Base-by-base conservation (phyloP, 148 eudicot species). In the Bassia scoparia region DNA sequence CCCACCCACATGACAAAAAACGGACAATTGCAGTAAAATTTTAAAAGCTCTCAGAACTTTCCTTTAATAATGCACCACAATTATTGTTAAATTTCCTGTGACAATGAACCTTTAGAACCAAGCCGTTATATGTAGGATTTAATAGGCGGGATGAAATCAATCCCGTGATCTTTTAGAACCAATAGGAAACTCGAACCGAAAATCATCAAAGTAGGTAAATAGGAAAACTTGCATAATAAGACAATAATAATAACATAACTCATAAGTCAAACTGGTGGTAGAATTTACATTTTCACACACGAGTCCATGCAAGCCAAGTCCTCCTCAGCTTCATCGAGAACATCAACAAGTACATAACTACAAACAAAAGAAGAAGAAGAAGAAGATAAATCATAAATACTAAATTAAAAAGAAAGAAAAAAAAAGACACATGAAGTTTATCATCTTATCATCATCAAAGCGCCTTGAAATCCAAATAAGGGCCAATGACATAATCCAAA, bases 281-380 rank as follows among this genome's bases (percentile, higher is more conserved):
- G 61, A 79, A 74, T 74, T 60, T 79, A 79, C 81, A 79, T 68
- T 41, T n/a, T 79, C 78, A 79, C 81, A 74, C 61, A 14, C 67
- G 73, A 78, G 69, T 59, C 74, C 71, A n/a, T n/a, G 24, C 69
- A 66, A 67, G 24, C 44, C 52, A 50, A 34, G 29, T 33, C 71
- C 70, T 63, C n/a, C 48, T 63, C 46, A 63, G 67, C 29, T 66
- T 66, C 69, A 43, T 66, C n/a, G 72, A 69, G 60, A 49, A 50
- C 30, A 17, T 29, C 8, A 1, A 17, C 37, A 29, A 72, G 44
- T 72, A 48, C 76, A 73, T 49, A 62, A 64, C 23, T 35, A 61
- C 70, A 55, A 46, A 70, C 69, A 76, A 24, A 3, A 29, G n/a
- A n/a, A n/a, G n/a, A n/a, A n/a, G n/a, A n/a, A n/a, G n/a, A n/a